These are phyloP conservation scores for Penicillium verhagenii DNA, from an alignment of 495 filamentous ascomycete genomes.

Conservation along the genomic window DNA sequence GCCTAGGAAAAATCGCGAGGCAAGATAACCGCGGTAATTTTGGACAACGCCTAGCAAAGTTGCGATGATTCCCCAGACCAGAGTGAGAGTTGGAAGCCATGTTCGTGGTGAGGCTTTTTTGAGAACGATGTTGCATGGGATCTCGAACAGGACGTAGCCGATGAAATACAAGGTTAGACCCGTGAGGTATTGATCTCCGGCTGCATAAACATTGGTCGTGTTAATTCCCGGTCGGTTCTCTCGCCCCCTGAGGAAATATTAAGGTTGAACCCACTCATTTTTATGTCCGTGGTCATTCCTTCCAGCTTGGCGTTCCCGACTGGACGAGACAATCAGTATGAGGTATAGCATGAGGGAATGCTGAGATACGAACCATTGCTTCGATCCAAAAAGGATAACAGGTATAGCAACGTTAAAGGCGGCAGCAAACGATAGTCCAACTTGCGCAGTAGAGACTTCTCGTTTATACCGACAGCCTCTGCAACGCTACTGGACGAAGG, in stretches of 20 bases:
- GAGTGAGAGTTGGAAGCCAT: conserved; percentile 57
- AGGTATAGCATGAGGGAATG: background rate
- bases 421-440: conserved; percentile 65
- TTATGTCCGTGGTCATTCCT: conserved; percentile 60
- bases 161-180: conserved; percentile 74
- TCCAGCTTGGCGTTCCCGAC: conserved; percentile 60
- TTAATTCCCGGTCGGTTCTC: background rate
- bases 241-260: too few species aligned
- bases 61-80: conserved; percentile 63
- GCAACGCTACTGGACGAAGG: conserved; percentile 18
- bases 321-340: conserved; percentile 17
- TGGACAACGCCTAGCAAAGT: conserved; percentile 70
- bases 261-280: conserved; percentile 59
- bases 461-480: conserved; percentile 45
- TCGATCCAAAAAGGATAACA: conserved; percentile 72
- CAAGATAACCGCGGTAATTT: conserved; percentile 62
- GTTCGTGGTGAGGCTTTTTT: conserved; percentile 66
- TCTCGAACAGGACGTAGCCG: conserved; percentile 69
- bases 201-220: conserved; percentile 20
- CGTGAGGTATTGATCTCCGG: conserved; percentile 69
- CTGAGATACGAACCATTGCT: conserved; percentile 57
- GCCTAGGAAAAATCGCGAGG: conserved; percentile 49
- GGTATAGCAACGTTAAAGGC: conserved; percentile 64
- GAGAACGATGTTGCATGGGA: conserved; percentile 72
- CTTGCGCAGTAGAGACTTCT: conserved; percentile 63